A percentile compares a stretch with the other conserved stretches of the same genome.
These are phyloP conservation scores for Komagataella pastoris DNA, from an alignment of 805 yeast genomes.

Conservation along the genomic window DNA sequence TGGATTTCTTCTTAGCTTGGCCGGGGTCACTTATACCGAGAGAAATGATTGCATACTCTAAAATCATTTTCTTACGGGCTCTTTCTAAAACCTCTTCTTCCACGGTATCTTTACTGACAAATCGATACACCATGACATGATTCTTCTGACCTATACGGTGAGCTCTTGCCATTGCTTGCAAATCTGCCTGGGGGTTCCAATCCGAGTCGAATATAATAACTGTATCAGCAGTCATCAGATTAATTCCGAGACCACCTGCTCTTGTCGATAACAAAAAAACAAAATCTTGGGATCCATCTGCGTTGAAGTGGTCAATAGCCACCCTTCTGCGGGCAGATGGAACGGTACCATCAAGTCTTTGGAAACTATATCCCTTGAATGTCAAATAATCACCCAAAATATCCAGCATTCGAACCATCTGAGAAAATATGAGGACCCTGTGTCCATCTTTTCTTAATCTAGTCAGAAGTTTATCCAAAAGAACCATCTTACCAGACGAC, in stretches of 20 bases:
- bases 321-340: slow-evolving; percentile 89
- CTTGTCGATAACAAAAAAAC: slow-evolving; percentile 84
- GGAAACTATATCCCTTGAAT: slow-evolving; percentile 79
- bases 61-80: slow-evolving; percentile 95
- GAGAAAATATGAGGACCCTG: slow-evolving; percentile 87
- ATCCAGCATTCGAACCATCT: slow-evolving; percentile 95
- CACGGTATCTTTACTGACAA: slow-evolving; percentile 96
- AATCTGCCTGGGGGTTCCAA: slow-evolving; percentile 99
- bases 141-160: slow-evolving; percentile 99
- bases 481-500: slow-evolving; percentile 98
- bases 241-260: slow-evolving; percentile 98
- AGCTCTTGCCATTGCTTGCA: slow-evolving; percentile 99
- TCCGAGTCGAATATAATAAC: slow-evolving; percentile 96
- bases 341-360: slow-evolving; percentile 92
- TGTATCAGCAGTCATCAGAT: slow-evolving; percentile 98
- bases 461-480: slow-evolving; percentile 77
- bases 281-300: slow-evolving; percentile 86
- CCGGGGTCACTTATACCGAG: slow-evolving; percentile 82
- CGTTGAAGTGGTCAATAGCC: slow-evolving; percentile 92
- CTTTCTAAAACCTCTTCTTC: slow-evolving; percentile 96
- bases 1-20: slow-evolving; percentile 34
- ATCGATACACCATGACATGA: slow-evolving; percentile 93
- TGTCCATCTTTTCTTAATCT: slow-evolving; percentile 89
- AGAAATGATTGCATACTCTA: slow-evolving; percentile 94
- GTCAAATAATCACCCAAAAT: slow-evolving; percentile 87